Evolutionary conservation across 345 rosid species (phyloP), one percentile per base, ranked within the genome.

Genomic region (Litchi chinensis): DNA sequence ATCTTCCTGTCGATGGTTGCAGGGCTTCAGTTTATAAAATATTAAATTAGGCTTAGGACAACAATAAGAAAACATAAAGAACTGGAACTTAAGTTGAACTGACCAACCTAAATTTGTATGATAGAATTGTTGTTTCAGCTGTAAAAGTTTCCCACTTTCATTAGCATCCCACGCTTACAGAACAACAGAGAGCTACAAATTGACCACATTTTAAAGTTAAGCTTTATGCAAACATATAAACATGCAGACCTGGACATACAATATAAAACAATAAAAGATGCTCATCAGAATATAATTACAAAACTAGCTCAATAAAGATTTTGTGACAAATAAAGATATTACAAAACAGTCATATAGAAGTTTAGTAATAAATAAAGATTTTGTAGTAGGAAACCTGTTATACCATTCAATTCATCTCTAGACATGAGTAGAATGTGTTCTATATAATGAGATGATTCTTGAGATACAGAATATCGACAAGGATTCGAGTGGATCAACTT

Each of bases 101-200:
- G 67, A 82, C 86, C 83, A 82, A 92, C 98, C 98, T 95, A 97
- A 90, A 95, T 97, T 15, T 98, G 93, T 26, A 98, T 98, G 97
- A 83, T 93, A 93, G 90, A 88, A 93, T 80, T 95, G 98, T 65
- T 93, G 98, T 32, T 32, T 32, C 37, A 32, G 37, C 37, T 1
- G 37, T 32, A 1, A 3, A 32, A 32, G 37, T 2, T 95, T 95
- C 76, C 99, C 98, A 62, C 79, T 80, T 80, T 84, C 92, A 98
- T n/a, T 91, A 68, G 98, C 95, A 90, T 95, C 99, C 59, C 99
- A 95, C 67, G 98, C 98, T 85, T 95, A 95, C 69, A 93, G 87
- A 73, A 95, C 92, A 78, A 98, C 94, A 85, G 97, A 92, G 28
- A 95, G 93, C 99, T 92, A 87, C 83, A 82, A 2, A 76, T 64